Evolutionary conservation across 192 early-diverging fungal species (phyloP), one percentile per base, ranked within the genome.

Genomic region (Coemansia sp.): DNA sequence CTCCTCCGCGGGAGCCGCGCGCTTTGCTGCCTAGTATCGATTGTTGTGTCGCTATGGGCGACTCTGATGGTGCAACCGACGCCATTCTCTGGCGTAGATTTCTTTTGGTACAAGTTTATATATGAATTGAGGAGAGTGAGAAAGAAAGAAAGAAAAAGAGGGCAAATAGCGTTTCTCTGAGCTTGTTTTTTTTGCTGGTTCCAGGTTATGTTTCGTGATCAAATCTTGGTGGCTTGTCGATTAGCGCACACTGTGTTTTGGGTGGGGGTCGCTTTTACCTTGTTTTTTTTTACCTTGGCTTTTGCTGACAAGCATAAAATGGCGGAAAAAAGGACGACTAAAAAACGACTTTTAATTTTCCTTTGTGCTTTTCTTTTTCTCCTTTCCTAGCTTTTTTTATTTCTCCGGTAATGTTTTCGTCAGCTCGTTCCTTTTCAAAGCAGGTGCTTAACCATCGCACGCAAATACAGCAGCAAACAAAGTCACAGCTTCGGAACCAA

Each of bases 401-500:
- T 53, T 52, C 24, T 53, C 51, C 51, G 51, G 23, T 53, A 53
- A 53, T 53, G 78, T 46, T 81, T 43, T 76, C 78, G 21, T 76
- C 78, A 14, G 78, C 78, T 8, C 73, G 78, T 44, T 55, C 78
- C 26, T 67, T 81, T 64, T 81, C 78, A n/a, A 81, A 81, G 62
- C 78, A 81, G 64, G 78, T 81, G 67, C 71, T 81, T 20, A 73
- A 65, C 51, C 78, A 81, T 64, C 78, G 78, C 38, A 64, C 70
- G 2, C 78, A 81, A 56, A 75, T 81, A 63, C 80, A 83, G 66
- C 80, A 83, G 53, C 80, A 83, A 64, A 83, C 75, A 55, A 76
- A 83, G 49, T 51, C 75, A 45, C 80, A 77, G 55, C 71, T 77
- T 11, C 71, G 72, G 39, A 68, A 73, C 69, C 77, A 74, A 33